Evolutionary conservation across 2,329 filamentous ascomycete species (phyloP), one percentile per base, ranked within the genome.

Genomic region (Fusarium devonianum): DNA sequence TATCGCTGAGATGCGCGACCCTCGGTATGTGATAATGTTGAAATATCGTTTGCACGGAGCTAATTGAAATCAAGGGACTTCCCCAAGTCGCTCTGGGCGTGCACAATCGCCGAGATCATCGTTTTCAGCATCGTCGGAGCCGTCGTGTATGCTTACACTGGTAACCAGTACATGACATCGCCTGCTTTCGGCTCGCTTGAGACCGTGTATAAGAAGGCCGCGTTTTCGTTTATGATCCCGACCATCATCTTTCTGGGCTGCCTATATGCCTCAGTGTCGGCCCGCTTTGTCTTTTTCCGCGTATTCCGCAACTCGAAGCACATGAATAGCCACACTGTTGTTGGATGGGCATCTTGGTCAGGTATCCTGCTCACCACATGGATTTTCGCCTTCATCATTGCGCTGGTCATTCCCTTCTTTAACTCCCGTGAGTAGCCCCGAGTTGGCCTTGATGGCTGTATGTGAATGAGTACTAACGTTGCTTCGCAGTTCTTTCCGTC

Each of bases 201-300:
- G 30, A 83, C 89, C 35, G 78, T 87, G 2, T 94, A 87, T 75
- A 92, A 94, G 75, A 96, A 96, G 76, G 81, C 94, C 2, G 83
- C 90, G 0, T 97, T 96, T 73, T 92, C 88, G 10, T 96, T 97
- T 76, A 96, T 96, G 92, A 88, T 97, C 22, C 92, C 92, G 0
- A 97, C 92, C 0, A 81, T 97, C 58, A 91, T 97, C 67, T 97
- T 97, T 76, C 74, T 97, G 4, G 92, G 92, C 7, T 90, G 95
- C 1, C 73, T 97, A 13, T 97, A 97, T 69, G 92, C 92, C 11
- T 94, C 90, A 0, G 90, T 97, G 2, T 92, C 90, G 4, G 88
- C 89, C 1, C 88, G 92, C 21, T 96, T 97, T 75, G 77, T 97
- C 65, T 96, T 96, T 76, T 95, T 96, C 82, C 89, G 90, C 56